Base-by-base conservation (phyloP, 163 green algal genomes). In the Prototheca cutis region DNA sequence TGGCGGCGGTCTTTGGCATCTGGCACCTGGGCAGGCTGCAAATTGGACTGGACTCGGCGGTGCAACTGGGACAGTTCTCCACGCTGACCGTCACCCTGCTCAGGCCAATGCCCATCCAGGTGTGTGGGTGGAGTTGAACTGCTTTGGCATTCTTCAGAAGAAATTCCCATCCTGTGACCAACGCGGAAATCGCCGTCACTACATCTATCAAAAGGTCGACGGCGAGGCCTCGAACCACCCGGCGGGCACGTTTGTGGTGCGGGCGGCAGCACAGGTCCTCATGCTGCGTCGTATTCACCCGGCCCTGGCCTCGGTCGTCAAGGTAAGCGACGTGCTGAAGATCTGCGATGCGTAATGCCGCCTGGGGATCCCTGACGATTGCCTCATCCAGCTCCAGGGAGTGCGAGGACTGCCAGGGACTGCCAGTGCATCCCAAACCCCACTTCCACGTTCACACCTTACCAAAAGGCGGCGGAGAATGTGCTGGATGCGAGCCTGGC, bases 211-310 rank as follows among this genome's bases (percentile, higher is more conserved):
- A 39, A 77, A 92, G 71, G 65, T 90, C 8, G 85, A 93, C 52
- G 85, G 85, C 0, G 85, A 93, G 79, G 85, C 85, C 21, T 94
- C 78, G 72, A 52, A 84, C 65, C 85, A 93, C 57, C 34, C 54
- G 24, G 55, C 48, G 19, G 28, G 29, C 4, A 34, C 23, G 3
- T 25, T 74, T 32, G 1, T 59, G 8, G 60, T 72, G 17, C 19
- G 15, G 0, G 58, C 47, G 17, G 34, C 21, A 24, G 61, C 40
- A 28, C 69, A 84, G 47, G 79, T 69, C 19, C 58, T 76, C 28
- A 75, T 87, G 76, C 74, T 89, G 58, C 63, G 71, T 15, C 67
- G 76, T 0, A 54, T 81, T 15, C 62, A 78, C 17, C 42, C 42
- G 42, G 42, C 10, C 17, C 42, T 51, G 10, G 42, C 42, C 10